Evolutionary conservation across 371 early-diverging fungal species (phyloP), one percentile per base, ranked within the genome.

Genomic region (Mucor circinelloides): DNA sequence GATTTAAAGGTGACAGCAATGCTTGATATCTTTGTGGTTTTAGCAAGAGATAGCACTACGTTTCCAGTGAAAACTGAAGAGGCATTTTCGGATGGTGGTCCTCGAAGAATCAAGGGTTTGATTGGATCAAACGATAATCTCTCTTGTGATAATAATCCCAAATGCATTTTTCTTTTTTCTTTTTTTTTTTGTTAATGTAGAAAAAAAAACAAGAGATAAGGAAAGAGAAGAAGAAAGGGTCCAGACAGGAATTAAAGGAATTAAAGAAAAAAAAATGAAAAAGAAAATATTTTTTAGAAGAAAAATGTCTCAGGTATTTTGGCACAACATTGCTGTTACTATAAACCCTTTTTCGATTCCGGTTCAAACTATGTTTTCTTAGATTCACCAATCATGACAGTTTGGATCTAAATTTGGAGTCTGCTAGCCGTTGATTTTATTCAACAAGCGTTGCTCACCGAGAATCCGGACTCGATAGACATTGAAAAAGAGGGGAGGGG

Each of bases 101-200:
- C 82, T 32, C 82, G 68, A 27, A 81, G 67, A 72, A 81, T 76
- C 40, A 81, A 64, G 10, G 82, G 82, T 27, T 81, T 77, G 23
- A 81, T 68, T 32, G 82, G 82, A 69, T 81, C 82, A 66, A 81
- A 81, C 25, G 75, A 72, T 68, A 81, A 61, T 28, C 72, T 67
- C 32, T 77, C 74, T 50, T 72, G 77, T 27, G 82, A 62, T 34
- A 80, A 34, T 52, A 75, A 64, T 23, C 72, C 69, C 32, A 75
- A 64, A 46, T 74, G 70, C 74, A 74, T 74, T 31, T 48, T n/a
- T n/a, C n/a, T n/a, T n/a, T n/a, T n/a, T n/a, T n/a, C n/a, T n/a
- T n/a, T n/a, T n/a, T n/a, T 61, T 30, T 48, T 9, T n/a, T 3
- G 6, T 27, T 8, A n/a, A 27, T 28, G 6, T 13, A 9, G 7